Evolutionary conservation across 441 rosid genomes (phyloP).

Genomic region (Gossypium lobatum): DNA sequence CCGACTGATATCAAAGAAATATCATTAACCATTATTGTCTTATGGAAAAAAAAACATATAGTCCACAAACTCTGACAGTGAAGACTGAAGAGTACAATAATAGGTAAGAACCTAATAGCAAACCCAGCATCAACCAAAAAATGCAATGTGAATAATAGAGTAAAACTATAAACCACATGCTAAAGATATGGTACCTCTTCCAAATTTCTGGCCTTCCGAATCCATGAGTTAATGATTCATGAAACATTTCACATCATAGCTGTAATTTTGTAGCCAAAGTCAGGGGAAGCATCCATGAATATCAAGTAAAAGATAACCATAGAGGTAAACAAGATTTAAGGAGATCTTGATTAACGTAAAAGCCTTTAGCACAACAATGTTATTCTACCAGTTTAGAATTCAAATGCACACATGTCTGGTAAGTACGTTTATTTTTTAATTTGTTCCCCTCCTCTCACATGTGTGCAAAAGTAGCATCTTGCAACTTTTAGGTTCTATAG

Average conservation of each 20-base stretch:
- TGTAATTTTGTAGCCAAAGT: conserved; percentile 18
- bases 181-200: conserved; percentile 37
- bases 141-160: background rate
- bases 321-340: background rate
- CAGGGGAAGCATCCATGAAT: background rate
- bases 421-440: background rate
- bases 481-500: background rate
- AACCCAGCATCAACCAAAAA: background rate
- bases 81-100: background rate
- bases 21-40: background rate
- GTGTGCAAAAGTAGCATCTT: background rate
- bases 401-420: background rate
- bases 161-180: background rate
- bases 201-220: conserved; percentile 54
- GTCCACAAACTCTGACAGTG: background rate
- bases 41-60: background rate
- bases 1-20: background rate
- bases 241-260: conserved; percentile 26
- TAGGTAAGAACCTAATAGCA: background rate
- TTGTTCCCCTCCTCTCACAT: background rate
- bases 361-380: background rate
- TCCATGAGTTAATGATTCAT: conserved; percentile 46
- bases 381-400: background rate
- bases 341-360: background rate
- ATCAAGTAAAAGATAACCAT: background rate